Base-by-base conservation (phyloP, 768 basidiomycete genomes). In the Infundibulicybe gibba region DNA sequence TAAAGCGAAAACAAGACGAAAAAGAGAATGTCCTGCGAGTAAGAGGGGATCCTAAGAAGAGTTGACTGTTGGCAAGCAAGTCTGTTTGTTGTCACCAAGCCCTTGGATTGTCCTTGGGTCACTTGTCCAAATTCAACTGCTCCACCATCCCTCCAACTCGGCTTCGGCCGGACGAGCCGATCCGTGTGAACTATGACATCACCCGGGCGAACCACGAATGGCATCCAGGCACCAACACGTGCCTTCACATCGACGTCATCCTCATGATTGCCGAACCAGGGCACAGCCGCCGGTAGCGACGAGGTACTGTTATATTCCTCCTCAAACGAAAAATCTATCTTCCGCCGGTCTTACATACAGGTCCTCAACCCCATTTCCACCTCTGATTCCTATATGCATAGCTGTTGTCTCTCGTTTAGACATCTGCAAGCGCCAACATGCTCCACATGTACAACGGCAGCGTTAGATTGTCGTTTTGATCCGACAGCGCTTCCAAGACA, bases 371-470 rank as follows among this genome's bases (percentile, higher is more conserved):
- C n/a, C 17, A 14, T 19, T n/a, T 38, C 35, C 6, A 4, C 35
- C 35, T 10, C n/a, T 10, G 4, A 6, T 38, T 38, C 35, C 14
- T n/a, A 38, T 10, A 38, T 10, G 10, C 35, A 38, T 3, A 14
- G 15, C 10, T 34, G 10, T 34, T 34, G 15, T 34, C 10, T 35
- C 40, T 53, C 43, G 32, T 48, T 50, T 60, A 67, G 34, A 70
- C 62, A 42, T 60, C 63, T 31, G 76, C 71, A 42, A 93, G 66
- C 30, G 85, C 83, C 31, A 93, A 71, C 68, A 92, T 73, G 60
- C 89, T 87, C 93, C 94, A 99, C 72, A 94, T 84, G 64, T 87
- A 98, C 65, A 98, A 68, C n/a, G 97, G 95, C 51, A 99, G 72
- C 35, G 90, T 92, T 54, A 99, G 74, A 67, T 99, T 99, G 68